A percentile compares a stretch with the other conserved stretches of the same genome.
phyloP scores from a whole-genome alignment of 2,329 filamentous ascomycete genomes.

The Blastomyces percursus region DNA sequence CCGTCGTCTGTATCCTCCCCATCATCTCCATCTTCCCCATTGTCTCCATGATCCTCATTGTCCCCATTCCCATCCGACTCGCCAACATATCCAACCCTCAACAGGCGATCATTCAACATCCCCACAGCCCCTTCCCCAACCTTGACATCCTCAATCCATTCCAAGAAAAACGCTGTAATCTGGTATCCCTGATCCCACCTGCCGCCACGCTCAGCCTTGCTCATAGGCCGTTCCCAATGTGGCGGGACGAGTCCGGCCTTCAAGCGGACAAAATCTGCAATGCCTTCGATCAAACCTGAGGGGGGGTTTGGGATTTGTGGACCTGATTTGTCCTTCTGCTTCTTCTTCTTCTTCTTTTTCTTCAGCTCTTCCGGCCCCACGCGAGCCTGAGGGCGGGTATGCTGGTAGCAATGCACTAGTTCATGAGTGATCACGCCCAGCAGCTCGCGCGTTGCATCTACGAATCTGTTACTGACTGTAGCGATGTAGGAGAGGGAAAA shows the following conservation, averaged over 20 bases:
- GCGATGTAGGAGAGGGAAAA: constrained; percentile 67
- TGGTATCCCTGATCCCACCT: constrained; percentile 88
- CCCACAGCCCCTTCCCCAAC: constrained; percentile 56
- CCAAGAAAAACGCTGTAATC: constrained; percentile 79
- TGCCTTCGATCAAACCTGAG: constrained; percentile 74
- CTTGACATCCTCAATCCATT: constrained; percentile 68
- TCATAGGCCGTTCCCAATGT: constrained; percentile 59
- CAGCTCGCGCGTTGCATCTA: constrained; percentile 48
- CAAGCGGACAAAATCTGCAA: constrained; percentile 86
- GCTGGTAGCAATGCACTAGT: constrained; percentile 90
- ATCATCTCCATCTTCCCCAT: constrained; percentile 24
- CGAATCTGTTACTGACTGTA: constrained; percentile 15
- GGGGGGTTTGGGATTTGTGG: constrained; percentile 33
- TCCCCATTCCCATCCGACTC: constrained; percentile 14
- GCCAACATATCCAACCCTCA: constrained; percentile 27
- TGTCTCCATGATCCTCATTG: not conserved
- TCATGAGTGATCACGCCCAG: constrained; percentile 80
- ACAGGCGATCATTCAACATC: constrained; percentile 34
- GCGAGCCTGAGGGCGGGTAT: constrained; percentile 45
- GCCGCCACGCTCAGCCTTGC: constrained; percentile 38
- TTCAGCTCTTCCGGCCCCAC: not conserved
- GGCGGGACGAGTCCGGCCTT: constrained; percentile 61
- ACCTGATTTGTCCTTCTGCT: not conserved
- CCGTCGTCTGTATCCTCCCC: constrained; percentile 10
- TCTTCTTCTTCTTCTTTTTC: not conserved